phyloP scores from a whole-genome alignment of 768 basidiomycete genomes.

The Tricholoma sp. region DNA sequence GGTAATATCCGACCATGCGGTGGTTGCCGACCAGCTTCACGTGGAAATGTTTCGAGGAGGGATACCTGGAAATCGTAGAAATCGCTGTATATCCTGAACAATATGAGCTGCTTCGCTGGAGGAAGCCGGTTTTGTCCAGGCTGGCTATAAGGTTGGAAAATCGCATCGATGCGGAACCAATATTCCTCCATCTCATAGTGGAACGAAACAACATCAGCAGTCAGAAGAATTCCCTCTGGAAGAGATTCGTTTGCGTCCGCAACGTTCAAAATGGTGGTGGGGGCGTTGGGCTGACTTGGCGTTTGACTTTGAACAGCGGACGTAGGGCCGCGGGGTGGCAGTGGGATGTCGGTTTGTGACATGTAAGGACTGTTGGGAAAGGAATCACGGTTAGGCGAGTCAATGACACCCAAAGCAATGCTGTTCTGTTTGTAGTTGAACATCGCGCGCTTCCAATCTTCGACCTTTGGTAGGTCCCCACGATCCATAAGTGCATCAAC shows the following conservation, averaged over 20 bases:
- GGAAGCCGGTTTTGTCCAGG: slow-evolving; percentile 54
- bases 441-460: slow-evolving; percentile 98
- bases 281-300: slow-evolving; percentile 18
- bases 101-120: slow-evolving; percentile 69
- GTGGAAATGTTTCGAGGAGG: slow-evolving; percentile 81
- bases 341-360: slow-evolving; percentile 15
- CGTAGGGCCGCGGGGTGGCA: slow-evolving; percentile 16
- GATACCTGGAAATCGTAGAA: slow-evolving; percentile 97
- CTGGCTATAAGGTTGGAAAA: slow-evolving; percentile 78
- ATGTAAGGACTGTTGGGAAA: slow-evolving; percentile 39
- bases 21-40: slow-evolving; percentile 80
- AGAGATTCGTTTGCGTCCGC: slow-evolving; percentile 44
- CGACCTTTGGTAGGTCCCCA: slow-evolving; percentile 91
- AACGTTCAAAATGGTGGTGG: slow-evolving; percentile 21
- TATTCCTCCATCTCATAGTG: slow-evolving; percentile 95
- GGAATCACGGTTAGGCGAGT: slow-evolving; percentile 41
- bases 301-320: slow-evolving; percentile 23
- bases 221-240: slow-evolving; percentile 79
- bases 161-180: slow-evolving; percentile 93
- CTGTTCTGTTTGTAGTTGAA: slow-evolving; percentile 94
- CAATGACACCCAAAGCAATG: slow-evolving; percentile 91
- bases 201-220: slow-evolving; percentile 92
- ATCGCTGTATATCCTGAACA: slow-evolving; percentile 96
- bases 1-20: slow-evolving; percentile 75
- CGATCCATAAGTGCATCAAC: slow-evolving; percentile 76